These are phyloP conservation scores for Yarrowia sp. DNA, from an alignment of 805 yeast species.

Conservation along the genomic window DNA sequence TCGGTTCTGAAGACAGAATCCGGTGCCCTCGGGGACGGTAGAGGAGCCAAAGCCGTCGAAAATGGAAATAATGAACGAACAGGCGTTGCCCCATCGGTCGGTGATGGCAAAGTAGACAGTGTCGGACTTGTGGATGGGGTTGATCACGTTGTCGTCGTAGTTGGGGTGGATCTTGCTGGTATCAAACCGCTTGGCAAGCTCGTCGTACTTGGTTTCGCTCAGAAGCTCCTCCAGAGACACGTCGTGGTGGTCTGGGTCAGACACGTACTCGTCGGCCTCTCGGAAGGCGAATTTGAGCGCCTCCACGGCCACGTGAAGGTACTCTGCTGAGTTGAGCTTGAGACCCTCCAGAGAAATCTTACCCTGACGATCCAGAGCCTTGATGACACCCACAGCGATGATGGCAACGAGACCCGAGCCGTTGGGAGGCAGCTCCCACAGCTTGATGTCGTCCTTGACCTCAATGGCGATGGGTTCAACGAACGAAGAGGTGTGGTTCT, in stretches of 20 bases:
- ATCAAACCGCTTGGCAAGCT: constrained; percentile 58
- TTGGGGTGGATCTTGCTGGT: constrained; percentile 53
- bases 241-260: constrained; percentile 58
- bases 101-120: constrained; percentile 72
- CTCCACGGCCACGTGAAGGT: constrained; percentile 73
- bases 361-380: constrained; percentile 58
- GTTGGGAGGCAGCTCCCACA: constrained; percentile 87
- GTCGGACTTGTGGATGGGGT: constrained; percentile 66
- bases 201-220: constrained; percentile 57
- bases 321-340: constrained; percentile 71
- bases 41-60: constrained; percentile 74
- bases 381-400: constrained; percentile 70
- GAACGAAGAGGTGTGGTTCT: constrained; percentile 62
- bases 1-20: constrained; percentile 76
- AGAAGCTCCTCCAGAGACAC: constrained; percentile 56
- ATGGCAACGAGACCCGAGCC: constrained; percentile 83
- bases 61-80: constrained; percentile 80
- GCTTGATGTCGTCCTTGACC: constrained; percentile 53
- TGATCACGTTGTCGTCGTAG: constrained; percentile 57
- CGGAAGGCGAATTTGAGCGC: constrained; percentile 73
- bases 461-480: constrained; percentile 68
- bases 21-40: constrained; percentile 63
- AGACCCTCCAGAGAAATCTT: constrained; percentile 52
- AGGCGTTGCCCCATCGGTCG: constrained; percentile 76
- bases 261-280: constrained; percentile 76